phyloP scores from a whole-genome alignment of 1,139 yeast genomes.

The Blastobotrys serpentis region DNA sequence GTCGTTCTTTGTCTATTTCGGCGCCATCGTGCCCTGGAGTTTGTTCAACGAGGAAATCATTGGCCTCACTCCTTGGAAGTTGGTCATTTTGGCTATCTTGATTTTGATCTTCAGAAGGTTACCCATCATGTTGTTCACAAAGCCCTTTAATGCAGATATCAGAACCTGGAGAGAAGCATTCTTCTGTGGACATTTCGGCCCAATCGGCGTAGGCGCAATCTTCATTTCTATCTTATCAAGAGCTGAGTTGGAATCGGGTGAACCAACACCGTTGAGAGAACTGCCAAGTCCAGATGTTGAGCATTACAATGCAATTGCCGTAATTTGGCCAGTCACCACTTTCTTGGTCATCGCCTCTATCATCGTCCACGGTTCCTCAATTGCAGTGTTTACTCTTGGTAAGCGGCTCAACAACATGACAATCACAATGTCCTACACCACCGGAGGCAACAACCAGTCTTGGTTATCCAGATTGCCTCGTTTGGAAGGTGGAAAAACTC shows the following conservation, averaged over 20 bases:
- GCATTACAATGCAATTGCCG: slow-evolving; percentile 67
- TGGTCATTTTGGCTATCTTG: slow-evolving; percentile 76
- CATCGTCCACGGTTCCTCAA: slow-evolving; percentile 93
- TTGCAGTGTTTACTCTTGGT: slow-evolving; percentile 89
- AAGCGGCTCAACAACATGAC: slow-evolving; percentile 89
- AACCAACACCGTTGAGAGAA: slow-evolving; percentile 58
- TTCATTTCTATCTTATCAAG: slow-evolving; percentile 86
- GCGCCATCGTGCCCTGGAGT: slow-evolving; percentile 93
- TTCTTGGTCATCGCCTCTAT: slow-evolving; percentile 85
- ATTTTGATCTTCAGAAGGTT: slow-evolving; percentile 80
- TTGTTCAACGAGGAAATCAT: slow-evolving; percentile 64
- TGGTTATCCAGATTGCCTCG: slow-evolving; percentile 91
- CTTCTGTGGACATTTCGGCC: slow-evolving; percentile 97
- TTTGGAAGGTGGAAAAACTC: slow-evolving; percentile 65
- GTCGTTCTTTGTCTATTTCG: slow-evolving; percentile 89
- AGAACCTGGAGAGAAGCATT: slow-evolving; percentile 94
- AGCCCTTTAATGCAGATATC: slow-evolving; percentile 86
- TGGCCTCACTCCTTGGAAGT: slow-evolving; percentile 82
- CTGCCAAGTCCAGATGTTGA: slow-evolving; percentile 56
- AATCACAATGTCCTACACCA: slow-evolving; percentile 86
- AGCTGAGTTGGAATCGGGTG: slow-evolving; percentile 67
- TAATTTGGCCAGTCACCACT: slow-evolving; percentile 88
- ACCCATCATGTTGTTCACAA: slow-evolving; percentile 79
- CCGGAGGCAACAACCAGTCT: slow-evolving; percentile 61
- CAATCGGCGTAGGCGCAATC: slow-evolving; percentile 96